Evolutionary conservation across 1,139 yeast genomes (phyloP).

Genomic region (Candida neerlandica): DNA sequence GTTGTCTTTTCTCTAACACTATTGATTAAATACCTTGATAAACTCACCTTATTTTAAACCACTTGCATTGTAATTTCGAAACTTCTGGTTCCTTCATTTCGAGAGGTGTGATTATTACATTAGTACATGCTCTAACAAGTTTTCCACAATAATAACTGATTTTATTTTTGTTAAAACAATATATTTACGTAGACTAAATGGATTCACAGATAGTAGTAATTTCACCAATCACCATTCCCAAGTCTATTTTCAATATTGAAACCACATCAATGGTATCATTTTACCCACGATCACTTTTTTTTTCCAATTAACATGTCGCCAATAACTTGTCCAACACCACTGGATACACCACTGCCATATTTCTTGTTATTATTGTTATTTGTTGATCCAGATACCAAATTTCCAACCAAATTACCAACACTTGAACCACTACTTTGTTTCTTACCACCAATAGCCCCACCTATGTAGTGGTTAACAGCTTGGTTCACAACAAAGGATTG

Average conservation of each 20-base stretch:
- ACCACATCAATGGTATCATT: slow-evolving; percentile 1
- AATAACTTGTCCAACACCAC: slow-evolving; percentile 4
- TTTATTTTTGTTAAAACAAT: too few species aligned
- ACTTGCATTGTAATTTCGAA: too few species aligned
- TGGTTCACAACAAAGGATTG: slow-evolving; percentile 17
- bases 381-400: slow-evolving; percentile 11
- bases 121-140: too few species aligned
- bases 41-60: too few species aligned
- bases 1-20: too few species aligned
- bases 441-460: slow-evolving; percentile 7
- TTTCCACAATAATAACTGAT: too few species aligned
- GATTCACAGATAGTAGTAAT: neutral
- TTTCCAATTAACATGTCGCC: slow-evolving; percentile 7
- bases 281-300: slow-evolving; percentile 7
- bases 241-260: slow-evolving; percentile 6
- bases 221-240: slow-evolving; percentile 2
- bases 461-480: slow-evolving; percentile 11
- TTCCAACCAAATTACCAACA: slow-evolving; percentile 15
- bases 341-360: slow-evolving; percentile 1
- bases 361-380: neutral
- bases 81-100: too few species aligned
- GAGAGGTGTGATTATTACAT: too few species aligned
- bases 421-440: slow-evolving; percentile 8
- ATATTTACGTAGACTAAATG: too few species aligned
- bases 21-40: too few species aligned